Evolutionary conservation across 306 rosid genomes (phyloP), one percentile per base, ranked within the genome.

Genomic region (Acmispon strigosus): DNA sequence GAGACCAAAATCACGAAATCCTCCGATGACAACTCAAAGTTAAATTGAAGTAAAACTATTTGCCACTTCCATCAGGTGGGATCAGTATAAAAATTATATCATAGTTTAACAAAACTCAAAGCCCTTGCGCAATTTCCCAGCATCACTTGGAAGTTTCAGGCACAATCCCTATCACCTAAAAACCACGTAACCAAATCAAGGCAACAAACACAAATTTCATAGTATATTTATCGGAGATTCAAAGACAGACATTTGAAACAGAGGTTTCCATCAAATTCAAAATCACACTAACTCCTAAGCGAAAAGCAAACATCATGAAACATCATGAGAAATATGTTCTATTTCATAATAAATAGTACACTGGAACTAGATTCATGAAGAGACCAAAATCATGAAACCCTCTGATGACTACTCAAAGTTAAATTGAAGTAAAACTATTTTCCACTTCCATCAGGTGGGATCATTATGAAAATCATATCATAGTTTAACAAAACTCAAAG

Each of bases 41-140:
- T 37, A 1, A 41, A 73, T 6, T 12, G 15, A 78, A 42, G 8
- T 61, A 50, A 22, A 69, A 61, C 13, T 53, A 44, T 70, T 62
- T 53, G 14, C 22, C 55, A 68, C 48, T 68, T 70, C 82, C 73
- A 77, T 77, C 82, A 70, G 67, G 51, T 11, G 82, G 73, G 77
- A 70, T 70, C 24, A 34, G 43, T 45, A 62, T 14, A 62, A 70
- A 32, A 55, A 36, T 55, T 4, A 45, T 78, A 22, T 78, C 82
- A 78, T 19, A 47, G 78, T 76, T 71, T 15, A 78, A 67, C 24
- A 20, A 17, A 69, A 73, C 66, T 79, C 83, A 79, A 66, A 73
- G 66, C 76, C 83, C 79, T 49, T 79, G 83, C 73, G 72, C 85
- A 81, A 76, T 70, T 3, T 71, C 75, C 84, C 81, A 76, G 43